phyloP scores from a whole-genome alignment of 2,329 filamentous ascomycete genomes.

The Calonectria ilicicola region DNA sequence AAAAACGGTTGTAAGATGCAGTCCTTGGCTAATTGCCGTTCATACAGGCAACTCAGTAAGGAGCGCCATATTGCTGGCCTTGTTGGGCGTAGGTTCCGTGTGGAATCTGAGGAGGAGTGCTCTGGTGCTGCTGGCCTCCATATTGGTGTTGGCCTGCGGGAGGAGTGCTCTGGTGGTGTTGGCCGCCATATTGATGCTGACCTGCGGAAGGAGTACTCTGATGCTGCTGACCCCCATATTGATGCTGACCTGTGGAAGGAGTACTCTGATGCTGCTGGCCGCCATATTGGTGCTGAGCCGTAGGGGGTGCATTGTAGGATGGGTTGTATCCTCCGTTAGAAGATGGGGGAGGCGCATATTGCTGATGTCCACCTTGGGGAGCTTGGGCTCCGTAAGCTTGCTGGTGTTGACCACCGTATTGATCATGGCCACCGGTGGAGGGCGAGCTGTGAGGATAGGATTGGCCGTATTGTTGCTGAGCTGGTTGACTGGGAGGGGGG shows the following conservation, averaged over 20 bases:
- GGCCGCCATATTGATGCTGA: constrained; percentile 25
- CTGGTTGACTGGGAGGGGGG: constrained; percentile 34
- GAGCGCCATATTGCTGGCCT: constrained; percentile 38
- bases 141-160: constrained; percentile 37
- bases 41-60: constrained; percentile 34
- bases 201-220: constrained; percentile 42
- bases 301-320: constrained; percentile 44
- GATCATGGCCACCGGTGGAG: constrained; percentile 32
- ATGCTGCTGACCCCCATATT: constrained; percentile 44
- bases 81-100: constrained; percentile 48
- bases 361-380: constrained; percentile 19
- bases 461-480: constrained; percentile 36
- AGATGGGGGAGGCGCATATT: constrained; percentile 42
- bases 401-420: constrained; percentile 37
- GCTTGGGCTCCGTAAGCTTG: constrained; percentile 37
- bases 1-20: constrained; percentile 10
- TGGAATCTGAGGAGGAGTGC: constrained; percentile 41
- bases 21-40: not conserved
- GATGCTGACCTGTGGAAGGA: constrained; percentile 15
- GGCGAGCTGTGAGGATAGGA: constrained; percentile 36
- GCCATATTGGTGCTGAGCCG: constrained; percentile 30
- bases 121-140: not conserved
- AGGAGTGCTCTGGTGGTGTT: constrained; percentile 21
- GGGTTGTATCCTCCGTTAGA: constrained; percentile 43
- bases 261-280: constrained; percentile 10